Conservation (phyloP, 108 stramenopile genomes). For the Nannochloropsis oceanica region DNA sequence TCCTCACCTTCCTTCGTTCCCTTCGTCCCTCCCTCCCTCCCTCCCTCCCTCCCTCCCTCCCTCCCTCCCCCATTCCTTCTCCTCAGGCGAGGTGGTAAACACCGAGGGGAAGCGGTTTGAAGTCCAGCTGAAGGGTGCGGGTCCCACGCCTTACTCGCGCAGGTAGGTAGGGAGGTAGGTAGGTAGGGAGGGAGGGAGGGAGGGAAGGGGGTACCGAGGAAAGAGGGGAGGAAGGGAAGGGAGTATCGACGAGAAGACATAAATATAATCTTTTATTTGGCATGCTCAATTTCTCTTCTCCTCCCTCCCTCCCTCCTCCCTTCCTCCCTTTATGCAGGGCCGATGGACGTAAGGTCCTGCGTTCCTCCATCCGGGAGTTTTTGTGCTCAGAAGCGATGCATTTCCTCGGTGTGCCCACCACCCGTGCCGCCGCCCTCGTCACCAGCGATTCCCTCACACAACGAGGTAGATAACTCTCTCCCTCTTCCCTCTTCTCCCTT, state of each 20-base stretch:
- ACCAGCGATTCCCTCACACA: constrained; percentile 11
- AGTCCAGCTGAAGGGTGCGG: constrained; percentile 89
- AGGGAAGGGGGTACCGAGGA: neutral
- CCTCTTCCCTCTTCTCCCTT: no score
- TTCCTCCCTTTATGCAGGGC: no score
- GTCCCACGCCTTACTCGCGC: constrained; percentile 82
- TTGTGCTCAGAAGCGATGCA: constrained; percentile 91
- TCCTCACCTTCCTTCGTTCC: neutral
- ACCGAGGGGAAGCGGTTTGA: constrained; percentile 43
- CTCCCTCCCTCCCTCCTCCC: neutral
- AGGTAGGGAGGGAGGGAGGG: neutral
- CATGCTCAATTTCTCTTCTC: neutral
- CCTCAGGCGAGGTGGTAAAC: constrained; percentile 49
- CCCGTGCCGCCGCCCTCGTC: constrained; percentile 47
- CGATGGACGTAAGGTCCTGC: constrained; percentile 54
- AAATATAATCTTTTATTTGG: no score
- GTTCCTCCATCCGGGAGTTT: constrained; percentile 83
- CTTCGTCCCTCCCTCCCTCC: neutral
- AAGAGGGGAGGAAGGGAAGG: no score
- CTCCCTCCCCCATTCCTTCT: neutral
- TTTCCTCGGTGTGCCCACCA: constrained; percentile 64
- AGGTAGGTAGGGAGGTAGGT: constrained; percentile 82
- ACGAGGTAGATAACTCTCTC: no score
- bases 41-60: neutral
- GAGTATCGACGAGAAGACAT: no score